Conservation (phyloP, 2,329 filamentous ascomycete species). For the Cordyceps militaris region DNA sequence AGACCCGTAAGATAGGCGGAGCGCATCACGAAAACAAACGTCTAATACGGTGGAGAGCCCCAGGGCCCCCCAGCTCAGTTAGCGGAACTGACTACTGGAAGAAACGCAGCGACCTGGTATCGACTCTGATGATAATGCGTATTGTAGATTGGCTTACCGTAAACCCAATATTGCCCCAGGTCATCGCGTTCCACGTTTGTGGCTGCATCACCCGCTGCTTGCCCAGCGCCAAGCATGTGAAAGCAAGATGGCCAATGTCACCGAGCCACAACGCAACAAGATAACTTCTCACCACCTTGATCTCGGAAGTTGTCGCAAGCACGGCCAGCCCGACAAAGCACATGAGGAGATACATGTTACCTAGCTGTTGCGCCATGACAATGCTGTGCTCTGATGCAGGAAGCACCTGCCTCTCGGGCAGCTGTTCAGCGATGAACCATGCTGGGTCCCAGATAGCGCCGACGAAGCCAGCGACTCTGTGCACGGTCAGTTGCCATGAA, state of each 20-base stretch:
- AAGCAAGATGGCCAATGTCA: slow-evolving; percentile 60
- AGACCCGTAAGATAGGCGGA: slow-evolving; percentile 51
- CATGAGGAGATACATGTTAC: slow-evolving; percentile 62
- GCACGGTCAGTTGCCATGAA: neutral
- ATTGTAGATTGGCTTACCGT: slow-evolving; percentile 41
- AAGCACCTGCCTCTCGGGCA: slow-evolving; percentile 33
- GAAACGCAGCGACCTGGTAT: neutral
- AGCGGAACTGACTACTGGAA: neutral
- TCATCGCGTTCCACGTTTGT: slow-evolving; percentile 57
- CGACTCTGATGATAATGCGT: neutral
- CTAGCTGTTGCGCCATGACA: slow-evolving; percentile 59
- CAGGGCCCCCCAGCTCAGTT: slow-evolving; percentile 6
- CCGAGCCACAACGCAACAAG: slow-evolving; percentile 57
- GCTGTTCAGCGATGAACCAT: slow-evolving; percentile 59
- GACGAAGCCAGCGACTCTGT: slow-evolving; percentile 52
- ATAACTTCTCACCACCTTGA: slow-evolving; percentile 60
- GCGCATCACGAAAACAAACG: slow-evolving; percentile 49
- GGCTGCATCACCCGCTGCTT: slow-evolving; percentile 46
- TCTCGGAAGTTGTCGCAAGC: slow-evolving; percentile 56
- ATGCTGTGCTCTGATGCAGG: slow-evolving; percentile 39
- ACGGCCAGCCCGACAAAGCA: slow-evolving; percentile 58
- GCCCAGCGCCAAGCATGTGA: slow-evolving; percentile 53
- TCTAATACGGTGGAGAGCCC: slow-evolving; percentile 23
- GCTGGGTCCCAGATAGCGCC: slow-evolving; percentile 48
- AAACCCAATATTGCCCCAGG: slow-evolving; percentile 65